Evolutionary conservation across 1,139 yeast species (phyloP).

Genomic region (Sugiyamaella novakii): DNA sequence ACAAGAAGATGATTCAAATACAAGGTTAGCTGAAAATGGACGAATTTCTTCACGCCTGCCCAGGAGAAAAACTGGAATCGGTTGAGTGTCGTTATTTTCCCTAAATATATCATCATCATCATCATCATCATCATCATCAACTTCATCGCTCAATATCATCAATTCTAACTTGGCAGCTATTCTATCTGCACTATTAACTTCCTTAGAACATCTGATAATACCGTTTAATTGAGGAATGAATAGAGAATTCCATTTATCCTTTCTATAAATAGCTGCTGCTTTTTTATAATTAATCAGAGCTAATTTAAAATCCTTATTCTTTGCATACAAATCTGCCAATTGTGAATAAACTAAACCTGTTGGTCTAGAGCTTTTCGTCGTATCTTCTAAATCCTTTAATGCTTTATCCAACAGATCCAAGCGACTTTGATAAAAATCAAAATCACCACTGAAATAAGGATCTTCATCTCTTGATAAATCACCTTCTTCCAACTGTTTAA

Average conservation of each 20-base stretch:
- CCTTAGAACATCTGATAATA: slow-evolving; percentile 28
- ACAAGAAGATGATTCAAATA: slow-evolving; percentile 31
- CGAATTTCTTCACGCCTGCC: slow-evolving; percentile 18
- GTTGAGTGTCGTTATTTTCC: neutral
- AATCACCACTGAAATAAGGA: slow-evolving; percentile 26
- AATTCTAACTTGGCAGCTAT: slow-evolving; percentile 20
- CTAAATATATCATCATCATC: slow-evolving; percentile 9
- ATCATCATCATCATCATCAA: slow-evolving; percentile 1
- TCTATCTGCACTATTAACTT: slow-evolving; percentile 16
- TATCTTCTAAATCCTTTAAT: slow-evolving; percentile 29
- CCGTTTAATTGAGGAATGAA: slow-evolving; percentile 28
- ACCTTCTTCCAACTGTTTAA: slow-evolving; percentile 30
- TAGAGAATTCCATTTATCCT: slow-evolving; percentile 35
- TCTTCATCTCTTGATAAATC: slow-evolving; percentile 25
- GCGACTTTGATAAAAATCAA: slow-evolving; percentile 31
- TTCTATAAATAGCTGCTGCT: slow-evolving; percentile 33
- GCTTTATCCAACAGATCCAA: slow-evolving; percentile 34
- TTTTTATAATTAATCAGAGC: slow-evolving; percentile 42
- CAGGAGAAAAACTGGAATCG: slow-evolving; percentile 5
- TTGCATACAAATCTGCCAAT: slow-evolving; percentile 52
- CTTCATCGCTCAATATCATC: slow-evolving; percentile 13
- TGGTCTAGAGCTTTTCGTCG: slow-evolving; percentile 34
- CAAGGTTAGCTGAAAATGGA: slow-evolving; percentile 28
- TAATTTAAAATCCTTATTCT: slow-evolving; percentile 41
- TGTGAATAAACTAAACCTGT: slow-evolving; percentile 51